Evolutionary conservation across 768 basidiomycete genomes (phyloP), one percentile per base, ranked within the genome.

Genomic region (Agaricus subrufescens): DNA sequence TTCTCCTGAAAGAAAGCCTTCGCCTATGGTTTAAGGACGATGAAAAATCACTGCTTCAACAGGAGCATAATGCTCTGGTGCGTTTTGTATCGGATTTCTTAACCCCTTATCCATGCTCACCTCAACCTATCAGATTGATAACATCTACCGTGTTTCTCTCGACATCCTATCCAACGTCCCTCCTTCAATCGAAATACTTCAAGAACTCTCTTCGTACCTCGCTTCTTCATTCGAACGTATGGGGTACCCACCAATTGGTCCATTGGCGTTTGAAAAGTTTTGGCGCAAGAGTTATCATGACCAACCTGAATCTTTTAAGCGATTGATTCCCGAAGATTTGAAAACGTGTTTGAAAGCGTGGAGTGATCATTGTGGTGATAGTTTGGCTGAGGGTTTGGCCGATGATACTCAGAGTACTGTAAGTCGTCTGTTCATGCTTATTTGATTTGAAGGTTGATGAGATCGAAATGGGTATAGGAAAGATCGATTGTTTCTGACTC

Each of bases 271-370:
- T 57, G 72, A 75, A 59, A 68, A 65, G 2, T 87, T 82, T 63
- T 87, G 85, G 85, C 73, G 72, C n/a, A 66, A 67, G 39, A 81
- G 81, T 3, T 85, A 82, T 62, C 76, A 81, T 34, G 68, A 67
- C n/a, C 69, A 71, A 7, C 65, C 63, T 37, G 65, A 66, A 27
- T 68, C 75, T 31, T 72, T 77, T 29, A 65, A 63, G 48, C 40
- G 60, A 0, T 55, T 63, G 15, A 78, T 80, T 55, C 81, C 84
- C 0, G 62, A 66, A 5, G 69, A 66, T 19, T 69, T 84, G 58
- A 75, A 72, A 49, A 68, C 68, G 10, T 78, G 75, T 43, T 66
- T 86, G 39, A 69, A 69, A 54, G 78, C 74, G 26, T 77, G 77
- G 58, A 70, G 71, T 48, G 76, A 77, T 48, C 74, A 75, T 12